Evolutionary conservation across 2,329 filamentous ascomycete genomes (phyloP), one percentile per base, ranked within the genome.

Genomic region (Tolypocladium inflatum): DNA sequence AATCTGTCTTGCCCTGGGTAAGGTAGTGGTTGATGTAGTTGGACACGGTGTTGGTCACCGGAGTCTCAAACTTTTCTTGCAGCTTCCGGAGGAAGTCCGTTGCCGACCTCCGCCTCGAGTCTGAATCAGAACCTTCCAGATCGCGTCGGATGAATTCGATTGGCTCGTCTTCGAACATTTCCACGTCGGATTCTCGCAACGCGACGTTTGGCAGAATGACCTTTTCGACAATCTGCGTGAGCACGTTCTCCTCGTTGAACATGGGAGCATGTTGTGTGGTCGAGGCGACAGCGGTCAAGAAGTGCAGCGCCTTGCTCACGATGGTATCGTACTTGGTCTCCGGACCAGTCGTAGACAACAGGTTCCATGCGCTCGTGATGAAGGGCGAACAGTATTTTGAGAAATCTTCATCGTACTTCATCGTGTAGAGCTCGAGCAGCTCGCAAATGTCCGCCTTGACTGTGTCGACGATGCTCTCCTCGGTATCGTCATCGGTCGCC

Each of bases 121-220:
- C 94, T 57, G 89, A 95, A 73, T 99, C 94, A 2, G 94, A 97
- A 8, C 94, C 94, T 72, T 99, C 94, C 54, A 99, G 79, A 72
- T 99, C 94, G 67, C 91, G 84, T 62, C 94, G 84, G 68, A 99
- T 99, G 70, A 96, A 99, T 73, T 99, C 94, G 63, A 99, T 99
- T 0, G 94, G 94, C 76, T 99, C 95, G 70, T 99, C 95, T 70
- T 99, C 94, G 66, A 99, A 97, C 64, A 96, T 82, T 71, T 99
- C 94, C 57, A 96, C 83, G 64, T 99, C 95, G 0, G 92, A 94
- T 67, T 97, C 94, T 63, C 95, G 86, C 60, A 99, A 78, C 19
- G 89, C 88, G 59, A 99, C 85, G 67, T 99, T 99, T 11, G 94
- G 93, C 63, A 99, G 76, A 58, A 99, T 90, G 59, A 97, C 94